Conservation (phyloP, 2,329 filamentous ascomycete genomes). For the Xylariaceae sp. region DNA sequence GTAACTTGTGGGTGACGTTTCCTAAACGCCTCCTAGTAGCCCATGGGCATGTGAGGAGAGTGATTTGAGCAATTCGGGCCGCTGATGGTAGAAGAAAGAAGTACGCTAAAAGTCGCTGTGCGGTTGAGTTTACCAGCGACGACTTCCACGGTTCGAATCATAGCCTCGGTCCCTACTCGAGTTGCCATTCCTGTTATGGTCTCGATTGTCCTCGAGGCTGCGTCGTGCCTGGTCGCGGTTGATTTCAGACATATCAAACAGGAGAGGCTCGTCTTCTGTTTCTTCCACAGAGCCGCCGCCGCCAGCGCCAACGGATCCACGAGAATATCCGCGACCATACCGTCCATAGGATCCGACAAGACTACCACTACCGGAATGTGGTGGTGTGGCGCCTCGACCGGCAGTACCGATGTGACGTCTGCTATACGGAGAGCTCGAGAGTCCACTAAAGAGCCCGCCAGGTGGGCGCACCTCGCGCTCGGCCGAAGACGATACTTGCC, state of each 20-base stretch:
- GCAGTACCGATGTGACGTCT: constrained; percentile 39
- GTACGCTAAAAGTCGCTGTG: too few species aligned
- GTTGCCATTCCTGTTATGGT: constrained; percentile 37
- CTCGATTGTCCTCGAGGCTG: constrained; percentile 52
- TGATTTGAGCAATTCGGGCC: too few species aligned
- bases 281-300: constrained; percentile 44
- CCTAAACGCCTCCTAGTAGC: neutral
- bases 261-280: constrained; percentile 61
- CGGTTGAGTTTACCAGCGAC: constrained; percentile 23
- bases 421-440: constrained; percentile 43
- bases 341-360: constrained; percentile 31
- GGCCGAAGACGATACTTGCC: constrained; percentile 36
- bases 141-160: constrained; percentile 31
- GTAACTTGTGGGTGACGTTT: neutral
- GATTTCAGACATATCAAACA: constrained; percentile 71
- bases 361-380: constrained; percentile 33
- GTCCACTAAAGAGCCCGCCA: constrained; percentile 37
- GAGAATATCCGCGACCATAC: constrained; percentile 34
- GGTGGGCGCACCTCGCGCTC: constrained; percentile 43
- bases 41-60: neutral
- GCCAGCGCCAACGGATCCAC: constrained; percentile 33
- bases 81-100: too few species aligned
- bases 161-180: constrained; percentile 36
- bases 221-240: constrained; percentile 50
- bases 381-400: constrained; percentile 32